These are phyloP conservation scores for Aegilops tauschii DNA, from an alignment of 176 grass and related monocot species.

Conservation along the genomic window DNA sequence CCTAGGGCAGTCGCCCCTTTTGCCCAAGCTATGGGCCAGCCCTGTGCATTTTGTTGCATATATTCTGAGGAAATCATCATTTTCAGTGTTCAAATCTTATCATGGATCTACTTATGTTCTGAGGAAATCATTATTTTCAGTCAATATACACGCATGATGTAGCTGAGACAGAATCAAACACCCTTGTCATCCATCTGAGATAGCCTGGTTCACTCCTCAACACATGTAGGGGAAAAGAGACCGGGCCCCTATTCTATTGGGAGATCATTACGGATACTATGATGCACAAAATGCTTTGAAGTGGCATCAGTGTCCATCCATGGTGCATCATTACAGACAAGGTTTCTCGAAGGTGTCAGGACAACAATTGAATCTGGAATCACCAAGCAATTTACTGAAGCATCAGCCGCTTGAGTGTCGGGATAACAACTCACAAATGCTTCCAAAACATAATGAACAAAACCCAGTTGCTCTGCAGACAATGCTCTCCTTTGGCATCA, in stretches of 20 bases:
- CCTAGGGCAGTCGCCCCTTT: too few species aligned
- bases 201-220: too few species aligned
- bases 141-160: too few species aligned
- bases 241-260: slow-evolving; percentile 64
- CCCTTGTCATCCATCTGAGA: too few species aligned
- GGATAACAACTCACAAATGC: slow-evolving; percentile 68
- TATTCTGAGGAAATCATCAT: too few species aligned
- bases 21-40: too few species aligned
- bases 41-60: too few species aligned
- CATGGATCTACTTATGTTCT: too few species aligned
- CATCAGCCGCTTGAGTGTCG: slow-evolving; percentile 50
- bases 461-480: slow-evolving; percentile 66
- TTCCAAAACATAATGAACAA: slow-evolving; percentile 67
- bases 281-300: slow-evolving; percentile 67
- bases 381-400: slow-evolving; percentile 55
- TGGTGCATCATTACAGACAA: slow-evolving; percentile 81
- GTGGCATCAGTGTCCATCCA: slow-evolving; percentile 61
- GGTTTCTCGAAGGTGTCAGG: slow-evolving; percentile 56
- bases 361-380: slow-evolving; percentile 75
- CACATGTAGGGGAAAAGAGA: slow-evolving; percentile 33
- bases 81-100: too few species aligned
- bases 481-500: slow-evolving; percentile 70
- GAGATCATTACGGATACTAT: slow-evolving; percentile 57
- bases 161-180: too few species aligned
- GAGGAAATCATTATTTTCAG: too few species aligned